Base-by-base conservation (phyloP, 441 rosid genomes). In the Brassica balearica region DNA sequence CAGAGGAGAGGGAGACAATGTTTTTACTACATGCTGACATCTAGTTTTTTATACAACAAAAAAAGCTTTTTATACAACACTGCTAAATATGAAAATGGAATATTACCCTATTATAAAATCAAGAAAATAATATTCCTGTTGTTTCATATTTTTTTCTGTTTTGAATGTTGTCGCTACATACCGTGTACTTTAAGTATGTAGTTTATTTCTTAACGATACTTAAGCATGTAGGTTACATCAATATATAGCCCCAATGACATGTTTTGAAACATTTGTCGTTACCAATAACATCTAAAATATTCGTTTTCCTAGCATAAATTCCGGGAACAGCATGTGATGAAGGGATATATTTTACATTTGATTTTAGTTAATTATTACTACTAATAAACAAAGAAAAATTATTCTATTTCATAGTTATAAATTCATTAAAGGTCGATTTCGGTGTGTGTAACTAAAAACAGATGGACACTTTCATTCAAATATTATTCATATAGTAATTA, bases 281-380 rank as follows among this genome's bases (percentile, higher is more conserved):
- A n/a, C 20, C 56, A 36, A 0, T 38, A 11, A 36, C 25, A 53
- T 64, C 5, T 22, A 48, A 25, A 5, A 1, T 11, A 58, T 62
- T 14, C 27, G 22, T 63, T 4, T 46, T 5, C 66, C n/a, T 69
- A 15, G 65, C 70, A 51, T 62, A 69, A 23, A 76, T 63, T 34
- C 14, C 70, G 10, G 59, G 65, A 55, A 36, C 4, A 11, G 65
- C 75, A 77, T 70, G 79, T 76, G 79, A 60, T 58, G 72, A 67
- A 67, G 59, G 38, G 38, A 65, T 38, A 55, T 74, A 20, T 34
- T 34, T 32, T 12, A 71, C 32, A 25, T 15, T 23, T 23, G 27
- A 23, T 66, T 46, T 12, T 41, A 12, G 53, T 43, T 15, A 3
- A 38, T 23, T 72, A 20, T 9, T 61, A 34, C 9, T 56, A 32